A percentile compares a stretch with the other conserved stretches of the same genome.
phyloP scores from a whole-genome alignment of 2,329 filamentous ascomycete species.

The Fusarium sp. region DNA sequence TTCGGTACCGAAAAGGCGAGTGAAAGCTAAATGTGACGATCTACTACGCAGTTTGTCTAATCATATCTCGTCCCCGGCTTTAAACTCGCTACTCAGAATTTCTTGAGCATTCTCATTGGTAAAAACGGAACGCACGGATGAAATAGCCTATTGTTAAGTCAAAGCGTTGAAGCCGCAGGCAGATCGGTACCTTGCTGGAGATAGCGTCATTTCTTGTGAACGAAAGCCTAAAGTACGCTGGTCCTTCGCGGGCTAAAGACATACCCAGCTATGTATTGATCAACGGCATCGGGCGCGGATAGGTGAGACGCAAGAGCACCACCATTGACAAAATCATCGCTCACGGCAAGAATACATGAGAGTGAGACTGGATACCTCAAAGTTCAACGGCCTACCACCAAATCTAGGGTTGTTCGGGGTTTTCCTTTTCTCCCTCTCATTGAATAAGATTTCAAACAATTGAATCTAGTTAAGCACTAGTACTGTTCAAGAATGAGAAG shows the following conservation, averaged over 20 bases:
- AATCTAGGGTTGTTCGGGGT: not conserved
- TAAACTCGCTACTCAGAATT: not conserved
- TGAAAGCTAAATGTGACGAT: not conserved
- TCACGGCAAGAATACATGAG: not conserved
- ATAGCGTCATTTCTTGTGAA: not conserved
- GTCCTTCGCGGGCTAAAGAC: rapidly evolving
- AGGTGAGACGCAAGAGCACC: not conserved
- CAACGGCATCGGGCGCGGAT: rapidly evolving
- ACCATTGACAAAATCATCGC: rapidly evolving
- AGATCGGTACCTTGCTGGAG: not conserved
- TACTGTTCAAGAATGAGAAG: not conserved
- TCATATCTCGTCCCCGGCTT: not conserved
- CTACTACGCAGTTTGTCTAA: not conserved
- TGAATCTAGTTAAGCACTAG: not conserved
- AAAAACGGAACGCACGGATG: not conserved
- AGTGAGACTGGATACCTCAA: too few relatives aligned
- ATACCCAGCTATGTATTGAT: not conserved
- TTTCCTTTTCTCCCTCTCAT: not conserved
- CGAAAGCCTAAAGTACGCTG: not conserved
- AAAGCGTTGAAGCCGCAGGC: not conserved
- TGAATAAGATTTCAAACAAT: not conserved
- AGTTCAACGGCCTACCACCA: not conserved
- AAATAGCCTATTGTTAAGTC: not conserved
- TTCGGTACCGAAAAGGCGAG: not conserved
- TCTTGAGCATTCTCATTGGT: not conserved